Base-by-base conservation (phyloP, 1,284 basidiomycete genomes). In the Uromyces viciae-fabae region DNA sequence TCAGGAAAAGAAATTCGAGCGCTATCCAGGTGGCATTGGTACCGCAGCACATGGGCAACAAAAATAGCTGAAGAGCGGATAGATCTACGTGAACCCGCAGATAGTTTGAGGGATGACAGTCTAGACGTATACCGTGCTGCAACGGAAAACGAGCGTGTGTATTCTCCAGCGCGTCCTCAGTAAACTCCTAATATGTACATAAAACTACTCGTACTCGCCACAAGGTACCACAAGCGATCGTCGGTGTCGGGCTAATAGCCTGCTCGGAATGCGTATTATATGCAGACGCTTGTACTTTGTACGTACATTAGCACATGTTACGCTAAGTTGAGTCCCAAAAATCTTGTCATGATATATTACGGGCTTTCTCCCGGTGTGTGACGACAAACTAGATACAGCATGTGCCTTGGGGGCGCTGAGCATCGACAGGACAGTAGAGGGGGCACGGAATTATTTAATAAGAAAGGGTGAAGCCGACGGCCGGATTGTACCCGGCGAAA, bases 51-150 rank as follows among this genome's bases (percentile, higher is more conserved):
- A 58, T 73, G 54, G 36, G 19, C 33, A 22, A 69, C 28, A 36
- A 54, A 73, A 73, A 58, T 38, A 73, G 28, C 15, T 58, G 49
- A 73, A 56, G 52, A 52, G 71, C 54, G 54, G 71, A 73, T 73
- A 73, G 71, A 73, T 73, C 68, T 71, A 33, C 71, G 33, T 73
- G 71, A 73, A 58, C 49, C 54, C 71, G 71, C 71, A 73, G 52
- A 73, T 73, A 73, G 46, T 73, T 73, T 73, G 71, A 73, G 71
- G 43, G 43, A 49, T 25, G 43, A 31, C 42, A 71, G n/a, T n/a
- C n/a, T n/a, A n/a, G 68, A 46, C 68, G 49, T 71, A 40, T 42
- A 69, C 66, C 42, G 68, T 43, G 43, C 68, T 46, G 71, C 52
- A 73, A 58, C 71, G 49, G 46, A 58, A 73, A 73, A 33, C 71